Conservation (phyloP, 768 basidiomycete genomes). For the Crepidotus variabilis region DNA sequence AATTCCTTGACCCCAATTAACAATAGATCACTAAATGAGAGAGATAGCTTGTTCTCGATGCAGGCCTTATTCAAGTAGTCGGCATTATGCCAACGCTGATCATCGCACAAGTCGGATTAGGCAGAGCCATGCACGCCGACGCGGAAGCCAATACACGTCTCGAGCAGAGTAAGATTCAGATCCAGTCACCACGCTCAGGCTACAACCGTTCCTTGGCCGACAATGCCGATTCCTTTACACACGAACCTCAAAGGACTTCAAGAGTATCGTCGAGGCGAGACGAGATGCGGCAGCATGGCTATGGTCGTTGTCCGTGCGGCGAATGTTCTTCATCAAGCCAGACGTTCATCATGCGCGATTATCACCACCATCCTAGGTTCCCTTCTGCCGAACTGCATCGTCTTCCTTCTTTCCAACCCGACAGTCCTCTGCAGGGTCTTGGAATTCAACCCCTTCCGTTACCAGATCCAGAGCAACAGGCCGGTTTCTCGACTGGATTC, state of each 20-base stretch:
- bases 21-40: background rate
- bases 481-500: background rate
- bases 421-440: background rate
- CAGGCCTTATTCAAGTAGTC: conserved; percentile 27
- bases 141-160: conserved; percentile 15
- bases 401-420: background rate
- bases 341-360: background rate
- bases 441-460: background rate
- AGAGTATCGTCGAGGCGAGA: background rate
- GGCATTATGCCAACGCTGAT: conserved; percentile 33
- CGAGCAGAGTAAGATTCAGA: conserved; percentile 5
- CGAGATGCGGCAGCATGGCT: background rate
- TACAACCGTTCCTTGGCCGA: background rate
- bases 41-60: conserved; percentile 17
- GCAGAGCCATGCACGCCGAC: conserved; percentile 21
- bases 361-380: background rate
- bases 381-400: background rate
- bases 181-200: background rate
- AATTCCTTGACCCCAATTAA: background rate
- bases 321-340: background rate
- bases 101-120: conserved; percentile 30
- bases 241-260: background rate
- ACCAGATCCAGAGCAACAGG: background rate
- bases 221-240: background rate
- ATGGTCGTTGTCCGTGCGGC: background rate